These are phyloP conservation scores for Phlyctochytrium arcticum DNA, from an alignment of 192 early-diverging fungal species.

Conservation along the genomic window DNA sequence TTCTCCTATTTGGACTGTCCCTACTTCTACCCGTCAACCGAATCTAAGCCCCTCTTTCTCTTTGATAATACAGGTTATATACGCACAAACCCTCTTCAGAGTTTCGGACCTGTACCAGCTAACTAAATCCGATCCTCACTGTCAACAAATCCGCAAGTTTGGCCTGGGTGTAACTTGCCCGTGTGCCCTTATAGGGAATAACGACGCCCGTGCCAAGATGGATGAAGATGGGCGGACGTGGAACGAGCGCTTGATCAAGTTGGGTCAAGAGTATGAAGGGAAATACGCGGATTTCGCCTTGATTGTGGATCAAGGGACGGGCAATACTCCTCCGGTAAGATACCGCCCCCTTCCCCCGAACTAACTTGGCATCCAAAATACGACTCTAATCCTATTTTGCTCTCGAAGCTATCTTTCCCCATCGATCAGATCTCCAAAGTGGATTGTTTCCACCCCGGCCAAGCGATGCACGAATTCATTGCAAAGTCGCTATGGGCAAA, in stretches of 20 bases:
- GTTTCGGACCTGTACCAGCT: neutral
- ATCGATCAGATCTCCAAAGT: conserved; percentile 3
- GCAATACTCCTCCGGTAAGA: neutral
- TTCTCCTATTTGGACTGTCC: too few species aligned
- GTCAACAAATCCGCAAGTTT: neutral
- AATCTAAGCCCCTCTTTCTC: too few species aligned
- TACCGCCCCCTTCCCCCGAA: neutral
- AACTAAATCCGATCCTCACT: neutral
- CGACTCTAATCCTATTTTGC: neutral
- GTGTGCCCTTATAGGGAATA: neutral
- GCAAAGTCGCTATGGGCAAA: conserved; percentile 5
- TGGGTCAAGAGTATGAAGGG: conserved; percentile 2
- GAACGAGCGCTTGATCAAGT: conserved; percentile 10
- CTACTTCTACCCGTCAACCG: too few species aligned
- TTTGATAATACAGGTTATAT: neutral
- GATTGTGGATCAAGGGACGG: conserved; percentile 1
- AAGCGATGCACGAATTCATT: neutral
- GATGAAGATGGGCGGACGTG: conserved; percentile 1
- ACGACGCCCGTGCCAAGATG: conserved; percentile 6
- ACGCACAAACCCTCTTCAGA: conserved; percentile 8
- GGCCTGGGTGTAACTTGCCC: neutral
- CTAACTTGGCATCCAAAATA: neutral
- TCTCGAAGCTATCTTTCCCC: neutral
- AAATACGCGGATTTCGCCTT: conserved; percentile 22
- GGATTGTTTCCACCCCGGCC: conserved; percentile 19